A percentile compares a stretch with the other conserved stretches of the same genome.
These are phyloP conservation scores for Pleurotus tuoliensis DNA, from an alignment of 768 basidiomycete genomes.

Conservation along the genomic window DNA sequence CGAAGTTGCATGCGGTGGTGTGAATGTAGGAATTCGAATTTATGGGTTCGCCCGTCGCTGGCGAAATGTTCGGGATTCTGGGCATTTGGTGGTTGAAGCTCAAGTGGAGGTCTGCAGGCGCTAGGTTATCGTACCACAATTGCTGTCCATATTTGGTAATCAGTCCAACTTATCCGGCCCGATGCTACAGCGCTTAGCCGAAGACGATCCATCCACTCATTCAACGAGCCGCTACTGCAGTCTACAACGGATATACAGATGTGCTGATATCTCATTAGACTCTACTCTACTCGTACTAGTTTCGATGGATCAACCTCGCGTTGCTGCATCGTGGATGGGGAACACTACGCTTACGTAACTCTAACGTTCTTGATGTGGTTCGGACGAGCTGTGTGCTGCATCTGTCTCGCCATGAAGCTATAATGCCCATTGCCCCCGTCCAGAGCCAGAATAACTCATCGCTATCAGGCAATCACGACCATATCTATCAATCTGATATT, in stretches of 20 bases:
- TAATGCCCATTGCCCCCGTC: constrained; percentile 8
- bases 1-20: constrained; percentile 65
- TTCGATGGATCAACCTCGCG: no score
- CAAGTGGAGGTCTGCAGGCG: not conserved
- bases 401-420: constrained; percentile 2
- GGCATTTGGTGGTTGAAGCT: constrained; percentile 37
- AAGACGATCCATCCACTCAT: no score
- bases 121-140: not conserved
- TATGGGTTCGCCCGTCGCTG: constrained; percentile 49
- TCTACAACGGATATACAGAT: no score
- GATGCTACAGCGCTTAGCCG: no score
- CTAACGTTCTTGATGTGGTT: no score
- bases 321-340: no score
- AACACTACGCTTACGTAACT: no score
- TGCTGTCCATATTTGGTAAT: not conserved
- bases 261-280: no score
- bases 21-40: constrained; percentile 49
- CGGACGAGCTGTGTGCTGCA: no score
- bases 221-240: no score
- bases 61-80: constrained; percentile 50
- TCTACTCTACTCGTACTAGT: no score
- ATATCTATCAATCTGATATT: not conserved
- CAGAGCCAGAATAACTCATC: not conserved
- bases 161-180: not conserved
- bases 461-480: not conserved